Evolutionary conservation across 805 yeast genomes (phyloP).

Genomic region (Ascoidea asiatica): DNA sequence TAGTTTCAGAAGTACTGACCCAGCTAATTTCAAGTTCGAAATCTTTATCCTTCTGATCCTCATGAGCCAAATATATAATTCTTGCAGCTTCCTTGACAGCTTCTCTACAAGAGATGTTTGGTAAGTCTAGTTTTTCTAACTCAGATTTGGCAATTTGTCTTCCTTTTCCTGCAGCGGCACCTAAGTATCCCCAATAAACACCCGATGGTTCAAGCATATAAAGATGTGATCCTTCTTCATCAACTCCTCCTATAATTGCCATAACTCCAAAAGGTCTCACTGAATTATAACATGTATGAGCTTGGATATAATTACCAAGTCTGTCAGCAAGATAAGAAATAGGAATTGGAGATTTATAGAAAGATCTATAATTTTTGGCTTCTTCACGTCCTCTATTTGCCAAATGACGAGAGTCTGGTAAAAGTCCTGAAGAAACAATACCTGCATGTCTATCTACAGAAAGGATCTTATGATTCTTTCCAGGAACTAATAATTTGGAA

Average conservation of each 20-base stretch:
- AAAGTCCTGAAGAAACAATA: constrained; percentile 85
- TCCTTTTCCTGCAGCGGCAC: constrained; percentile 98
- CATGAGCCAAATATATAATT: constrained; percentile 88
- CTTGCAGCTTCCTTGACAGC: constrained; percentile 92
- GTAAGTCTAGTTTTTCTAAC: constrained; percentile 75
- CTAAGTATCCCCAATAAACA: constrained; percentile 91
- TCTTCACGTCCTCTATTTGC: constrained; percentile 90
- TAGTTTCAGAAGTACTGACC: constrained; percentile 66
- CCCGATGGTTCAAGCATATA: constrained; percentile 98
- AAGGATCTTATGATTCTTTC: constrained; percentile 81
- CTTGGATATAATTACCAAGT: constrained; percentile 84
- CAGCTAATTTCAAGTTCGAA: constrained; percentile 91
- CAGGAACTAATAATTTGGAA: constrained; percentile 81
- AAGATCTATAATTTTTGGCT: constrained; percentile 62
- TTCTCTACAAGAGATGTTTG: constrained; percentile 55
- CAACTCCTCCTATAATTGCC: constrained; percentile 88
- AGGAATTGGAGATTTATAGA: constrained; percentile 65
- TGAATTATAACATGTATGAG: constrained; percentile 88
- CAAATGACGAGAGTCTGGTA: constrained; percentile 94
- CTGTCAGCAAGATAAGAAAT: constrained; percentile 76
- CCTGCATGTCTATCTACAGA: constrained; percentile 90
- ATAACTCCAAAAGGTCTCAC: constrained; percentile 97
- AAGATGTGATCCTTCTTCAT: constrained; percentile 79
- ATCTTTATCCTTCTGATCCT: constrained; percentile 94
- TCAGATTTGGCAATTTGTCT: constrained; percentile 97